These are phyloP conservation scores for Lomentospora prolificans DNA, from an alignment of 2,329 filamentous ascomycete species.

Conservation along the genomic window DNA sequence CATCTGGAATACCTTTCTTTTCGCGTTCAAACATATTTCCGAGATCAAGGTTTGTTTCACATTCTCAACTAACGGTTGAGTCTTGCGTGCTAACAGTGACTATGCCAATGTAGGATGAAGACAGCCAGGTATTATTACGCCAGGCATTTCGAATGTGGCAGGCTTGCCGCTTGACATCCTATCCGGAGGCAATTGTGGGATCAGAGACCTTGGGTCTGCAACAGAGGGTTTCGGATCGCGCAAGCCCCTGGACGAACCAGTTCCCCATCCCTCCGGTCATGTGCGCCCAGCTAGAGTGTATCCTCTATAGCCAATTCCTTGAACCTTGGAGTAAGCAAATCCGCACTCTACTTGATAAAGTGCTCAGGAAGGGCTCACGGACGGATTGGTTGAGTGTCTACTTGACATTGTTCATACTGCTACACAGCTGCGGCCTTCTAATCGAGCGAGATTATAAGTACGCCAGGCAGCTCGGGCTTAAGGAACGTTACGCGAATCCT, in stretches of 20 bases:
- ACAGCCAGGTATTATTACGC: background rate
- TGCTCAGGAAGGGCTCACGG: background rate
- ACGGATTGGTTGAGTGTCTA: constrained; percentile 6
- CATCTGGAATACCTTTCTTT: background rate
- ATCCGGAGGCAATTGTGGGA: constrained; percentile 4
- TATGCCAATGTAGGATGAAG: background rate
- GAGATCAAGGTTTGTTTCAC: background rate
- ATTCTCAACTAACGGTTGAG: no score
- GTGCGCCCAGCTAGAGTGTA: constrained; percentile 9
- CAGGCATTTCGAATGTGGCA: constrained; percentile 3
- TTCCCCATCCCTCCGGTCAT: constrained; percentile 8
- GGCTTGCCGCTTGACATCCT: constrained; percentile 6
- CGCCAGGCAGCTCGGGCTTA: constrained; percentile 5
- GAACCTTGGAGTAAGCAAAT: background rate
- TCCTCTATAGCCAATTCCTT: constrained; percentile 7
- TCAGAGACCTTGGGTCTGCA: constrained; percentile 1
- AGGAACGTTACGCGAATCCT: constrained; percentile 3
- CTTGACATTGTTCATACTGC: constrained; percentile 8
- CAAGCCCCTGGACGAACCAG: background rate
- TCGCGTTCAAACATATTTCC: background rate
- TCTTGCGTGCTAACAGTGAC: no score
- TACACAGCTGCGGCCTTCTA: constrained; percentile 9
- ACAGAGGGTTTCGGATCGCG: background rate
- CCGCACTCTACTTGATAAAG: background rate
- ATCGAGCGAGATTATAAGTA: constrained; percentile 3